Conservation (phyloP, 495 filamentous ascomycete species). For the Penicillium salamii region DNA sequence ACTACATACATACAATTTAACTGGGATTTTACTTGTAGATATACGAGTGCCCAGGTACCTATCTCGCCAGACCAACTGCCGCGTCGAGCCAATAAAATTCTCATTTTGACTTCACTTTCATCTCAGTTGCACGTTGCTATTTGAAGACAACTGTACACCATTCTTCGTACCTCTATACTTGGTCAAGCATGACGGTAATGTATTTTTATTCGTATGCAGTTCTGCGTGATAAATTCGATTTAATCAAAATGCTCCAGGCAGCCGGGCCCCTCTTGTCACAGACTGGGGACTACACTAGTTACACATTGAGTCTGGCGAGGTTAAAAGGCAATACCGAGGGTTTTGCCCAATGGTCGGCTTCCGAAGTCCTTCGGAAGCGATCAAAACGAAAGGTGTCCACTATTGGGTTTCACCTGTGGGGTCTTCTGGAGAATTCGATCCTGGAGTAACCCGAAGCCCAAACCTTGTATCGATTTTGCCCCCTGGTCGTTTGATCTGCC, state of each 20-base stretch:
- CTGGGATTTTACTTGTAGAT: constrained; percentile 1
- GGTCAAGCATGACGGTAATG: too few species aligned
- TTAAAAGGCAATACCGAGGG: not conserved
- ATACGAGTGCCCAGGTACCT: not conserved
- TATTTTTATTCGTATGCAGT: too few species aligned
- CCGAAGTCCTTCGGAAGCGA: not conserved
- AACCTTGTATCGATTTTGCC: constrained; percentile 2
- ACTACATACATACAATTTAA: not conserved
- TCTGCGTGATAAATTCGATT: not conserved
- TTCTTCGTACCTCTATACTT: too few species aligned
- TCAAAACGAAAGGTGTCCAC: not conserved
- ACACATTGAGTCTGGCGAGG: not conserved
- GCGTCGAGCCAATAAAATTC: not conserved
- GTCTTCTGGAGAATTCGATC: constrained; percentile 15
- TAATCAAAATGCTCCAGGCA: constrained; percentile 2
- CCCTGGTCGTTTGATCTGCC: constrained; percentile 8
- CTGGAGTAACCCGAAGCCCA: constrained; percentile 14
- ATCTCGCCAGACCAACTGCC: not conserved
- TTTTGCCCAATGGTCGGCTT: not conserved
- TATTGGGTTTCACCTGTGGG: constrained; percentile 6
- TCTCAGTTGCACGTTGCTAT: too few species aligned
- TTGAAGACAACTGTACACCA: too few species aligned
- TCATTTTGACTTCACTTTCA: not conserved
- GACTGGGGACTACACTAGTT: not conserved
- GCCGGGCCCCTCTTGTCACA: not conserved